These are phyloP conservation scores for Phanerochaete carnosa DNA, from an alignment of 768 basidiomycete genomes.

Conservation along the genomic window DNA sequence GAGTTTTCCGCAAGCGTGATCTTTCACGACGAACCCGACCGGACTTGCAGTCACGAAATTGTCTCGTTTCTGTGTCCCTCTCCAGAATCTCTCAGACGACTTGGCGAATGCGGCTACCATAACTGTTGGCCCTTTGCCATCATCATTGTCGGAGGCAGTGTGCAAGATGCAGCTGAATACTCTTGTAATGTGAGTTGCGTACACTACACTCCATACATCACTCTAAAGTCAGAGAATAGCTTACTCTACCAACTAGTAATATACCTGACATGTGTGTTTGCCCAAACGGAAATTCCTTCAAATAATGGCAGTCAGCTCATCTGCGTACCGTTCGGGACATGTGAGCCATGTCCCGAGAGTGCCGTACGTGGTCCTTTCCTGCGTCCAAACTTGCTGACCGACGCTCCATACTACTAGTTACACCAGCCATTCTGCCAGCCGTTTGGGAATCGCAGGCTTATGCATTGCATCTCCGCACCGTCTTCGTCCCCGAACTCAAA, in stretches of 20 bases:
- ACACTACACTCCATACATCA: neutral
- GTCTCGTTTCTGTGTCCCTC: neutral
- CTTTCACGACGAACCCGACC: neutral
- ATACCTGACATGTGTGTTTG: neutral
- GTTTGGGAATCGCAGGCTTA: constrained; percentile 88
- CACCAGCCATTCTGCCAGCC: constrained; percentile 91
- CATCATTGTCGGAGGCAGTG: neutral
- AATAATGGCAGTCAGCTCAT: constrained; percentile 9
- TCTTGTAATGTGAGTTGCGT: neutral
- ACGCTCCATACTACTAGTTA: constrained; percentile 40
- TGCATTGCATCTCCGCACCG: constrained; percentile 65
- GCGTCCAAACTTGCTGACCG: neutral
- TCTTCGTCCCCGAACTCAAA: constrained; percentile 9
- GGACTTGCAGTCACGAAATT: neutral
- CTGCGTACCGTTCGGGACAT: constrained; percentile 55
- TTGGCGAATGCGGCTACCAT: neutral
- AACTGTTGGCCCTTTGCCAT: neutral
- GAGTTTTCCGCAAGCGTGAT: neutral
- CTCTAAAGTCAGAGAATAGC: neutral
- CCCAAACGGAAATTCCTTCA: neutral
- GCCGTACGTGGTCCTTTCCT: constrained; percentile 43
- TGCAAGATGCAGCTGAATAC: neutral
- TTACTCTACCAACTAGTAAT: neutral
- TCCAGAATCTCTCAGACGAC: neutral
- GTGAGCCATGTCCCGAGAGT: constrained; percentile 62